phyloP scores from a whole-genome alignment of 1,139 yeast genomes.

The Scheffersomyces illinoinensis region DNA sequence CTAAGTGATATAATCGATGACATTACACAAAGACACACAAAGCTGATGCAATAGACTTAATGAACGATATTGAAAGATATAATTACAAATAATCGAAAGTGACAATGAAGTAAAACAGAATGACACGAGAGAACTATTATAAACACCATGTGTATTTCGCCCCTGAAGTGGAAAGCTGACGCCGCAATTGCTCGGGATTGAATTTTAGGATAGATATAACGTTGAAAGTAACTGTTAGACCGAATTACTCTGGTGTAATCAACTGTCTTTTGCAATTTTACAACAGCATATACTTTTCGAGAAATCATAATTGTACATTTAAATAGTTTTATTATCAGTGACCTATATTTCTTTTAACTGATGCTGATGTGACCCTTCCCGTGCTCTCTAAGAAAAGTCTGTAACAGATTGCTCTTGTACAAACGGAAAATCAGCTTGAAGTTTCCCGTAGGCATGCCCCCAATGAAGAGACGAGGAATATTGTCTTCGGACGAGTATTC shows the following conservation, averaged over 20 bases:
- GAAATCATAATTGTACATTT: background rate
- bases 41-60: too few species aligned
- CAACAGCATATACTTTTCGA: background rate
- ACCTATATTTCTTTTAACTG: slow-evolving; percentile 5
- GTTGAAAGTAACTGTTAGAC: background rate
- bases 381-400: slow-evolving; percentile 19
- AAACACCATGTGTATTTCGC: background rate
- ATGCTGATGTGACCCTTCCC: slow-evolving; percentile 30
- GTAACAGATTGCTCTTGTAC: slow-evolving; percentile 20
- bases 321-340: background rate
- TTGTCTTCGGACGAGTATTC: slow-evolving; percentile 13
- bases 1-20: background rate
- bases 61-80: too few species aligned
- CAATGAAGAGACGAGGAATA: slow-evolving; percentile 34
- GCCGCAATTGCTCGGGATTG: too few species aligned
- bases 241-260: background rate
- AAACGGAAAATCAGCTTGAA: slow-evolving; percentile 24
- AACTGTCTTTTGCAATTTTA: background rate
- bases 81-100: too few species aligned
- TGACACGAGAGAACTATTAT: background rate
- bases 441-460: slow-evolving; percentile 33
- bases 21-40: background rate
- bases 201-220: background rate
- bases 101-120: background rate
- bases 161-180: background rate